phyloP scores from a whole-genome alignment of 306 rosid genomes.

The Erythrophleum fordii region DNA sequence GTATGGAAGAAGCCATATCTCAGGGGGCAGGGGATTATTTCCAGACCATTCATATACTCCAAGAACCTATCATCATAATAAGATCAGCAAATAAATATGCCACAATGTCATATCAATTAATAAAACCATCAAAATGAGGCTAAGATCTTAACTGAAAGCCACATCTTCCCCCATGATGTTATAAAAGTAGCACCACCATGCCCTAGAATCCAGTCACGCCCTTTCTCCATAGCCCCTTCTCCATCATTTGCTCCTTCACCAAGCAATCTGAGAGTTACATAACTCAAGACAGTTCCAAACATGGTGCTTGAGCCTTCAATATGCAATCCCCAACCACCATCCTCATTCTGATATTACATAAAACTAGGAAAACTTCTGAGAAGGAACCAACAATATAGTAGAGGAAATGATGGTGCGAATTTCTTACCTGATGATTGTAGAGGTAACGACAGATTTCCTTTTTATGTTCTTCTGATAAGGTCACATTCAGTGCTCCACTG shows the following conservation, averaged over 20 bases:
- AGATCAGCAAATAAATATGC: conserved; percentile 21
- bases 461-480: conserved; percentile 73
- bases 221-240: conserved; percentile 66
- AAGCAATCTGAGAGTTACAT: conserved; percentile 71
- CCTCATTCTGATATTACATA: conserved; percentile 68
- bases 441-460: conserved; percentile 83
- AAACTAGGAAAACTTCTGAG: not conserved
- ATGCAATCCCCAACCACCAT: conserved; percentile 98
- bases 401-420: conserved; percentile 15
- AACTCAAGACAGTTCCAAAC: conserved; percentile 82
- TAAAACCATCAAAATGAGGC: conserved; percentile 32
- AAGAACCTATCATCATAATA: conserved; percentile 62
- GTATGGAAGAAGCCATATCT: conserved; percentile 92
- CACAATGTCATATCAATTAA: conserved; percentile 13
- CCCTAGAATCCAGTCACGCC: conserved; percentile 71
- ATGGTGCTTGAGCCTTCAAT: conserved; percentile 93
- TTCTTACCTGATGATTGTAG: conserved; percentile 83
- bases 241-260: conserved; percentile 87
- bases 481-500: conserved; percentile 79
- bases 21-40: conserved; percentile 93
- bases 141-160: conserved; percentile 80
- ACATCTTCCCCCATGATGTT: conserved; percentile 96
- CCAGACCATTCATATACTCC: conserved; percentile 95
- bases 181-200: conserved; percentile 84
- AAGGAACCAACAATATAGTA: conserved; percentile 9